Conservation (phyloP, 352 stramenopile genomes). For the Globisporangium spiculum region DNA sequence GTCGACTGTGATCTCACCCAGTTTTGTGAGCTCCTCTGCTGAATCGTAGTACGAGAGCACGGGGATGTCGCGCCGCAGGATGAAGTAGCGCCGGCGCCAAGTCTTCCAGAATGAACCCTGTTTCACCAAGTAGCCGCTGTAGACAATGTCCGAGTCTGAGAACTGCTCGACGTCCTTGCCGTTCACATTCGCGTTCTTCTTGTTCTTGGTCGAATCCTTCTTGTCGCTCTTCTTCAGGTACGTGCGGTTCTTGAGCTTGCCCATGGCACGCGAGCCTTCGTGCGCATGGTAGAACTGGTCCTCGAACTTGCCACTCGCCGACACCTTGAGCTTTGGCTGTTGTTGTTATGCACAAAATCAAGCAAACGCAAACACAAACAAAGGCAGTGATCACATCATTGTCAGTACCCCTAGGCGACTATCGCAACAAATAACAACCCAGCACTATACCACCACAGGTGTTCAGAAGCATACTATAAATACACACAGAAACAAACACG, state of each 20-base stretch:
- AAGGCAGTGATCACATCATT: not conserved
- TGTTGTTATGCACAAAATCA: not conserved
- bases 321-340: slow-evolving; percentile 73
- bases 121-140: slow-evolving; percentile 76
- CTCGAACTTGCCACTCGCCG: slow-evolving; percentile 78
- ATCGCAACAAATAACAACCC: not conserved
- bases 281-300: slow-evolving; percentile 87
- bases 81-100: slow-evolving; percentile 81
- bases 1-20: slow-evolving; percentile 77
- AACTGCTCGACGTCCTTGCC: slow-evolving; percentile 83
- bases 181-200: slow-evolving; percentile 69
- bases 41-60: slow-evolving; percentile 84
- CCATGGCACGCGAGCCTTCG: slow-evolving; percentile 76
- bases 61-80: slow-evolving; percentile 68
- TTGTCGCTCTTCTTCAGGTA: slow-evolving; percentile 52
- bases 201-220: slow-evolving; percentile 25
- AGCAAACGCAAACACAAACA: not conserved
- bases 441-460: not conserved
- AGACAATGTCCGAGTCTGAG: slow-evolving; percentile 81
- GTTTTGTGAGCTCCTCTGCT: slow-evolving; percentile 67
- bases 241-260: slow-evolving; percentile 71
- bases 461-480: not conserved
- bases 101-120: slow-evolving; percentile 88
- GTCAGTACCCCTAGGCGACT: not conserved
- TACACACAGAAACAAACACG: not conserved